Conservation (phyloP, 805 yeast genomes). For the Candida tibetensis region DNA sequence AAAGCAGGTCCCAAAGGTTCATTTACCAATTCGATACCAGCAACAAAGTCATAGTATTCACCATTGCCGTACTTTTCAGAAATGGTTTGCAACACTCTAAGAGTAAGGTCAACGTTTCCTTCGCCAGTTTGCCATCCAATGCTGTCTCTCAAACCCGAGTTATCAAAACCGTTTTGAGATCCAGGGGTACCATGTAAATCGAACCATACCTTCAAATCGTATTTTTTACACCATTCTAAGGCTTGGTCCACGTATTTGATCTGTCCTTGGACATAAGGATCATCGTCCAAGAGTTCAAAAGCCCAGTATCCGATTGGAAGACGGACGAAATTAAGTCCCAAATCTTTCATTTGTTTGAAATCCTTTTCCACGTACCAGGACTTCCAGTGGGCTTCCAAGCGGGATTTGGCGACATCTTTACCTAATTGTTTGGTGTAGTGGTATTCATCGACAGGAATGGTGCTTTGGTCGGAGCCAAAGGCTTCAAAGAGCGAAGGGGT, state of each 20-base stretch:
- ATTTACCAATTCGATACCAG: slow-evolving; percentile 81
- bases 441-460: slow-evolving; percentile 80
- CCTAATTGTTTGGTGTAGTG: slow-evolving; percentile 65
- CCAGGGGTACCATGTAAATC: slow-evolving; percentile 85
- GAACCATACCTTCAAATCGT: slow-evolving; percentile 65
- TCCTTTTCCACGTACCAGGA: slow-evolving; percentile 75
- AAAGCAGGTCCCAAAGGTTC: slow-evolving; percentile 82
- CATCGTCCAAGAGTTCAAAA: slow-evolving; percentile 54
- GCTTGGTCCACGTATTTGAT: slow-evolving; percentile 70
- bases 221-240: slow-evolving; percentile 60
- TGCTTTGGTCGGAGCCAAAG: slow-evolving; percentile 43
- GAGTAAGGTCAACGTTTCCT: slow-evolving; percentile 52
- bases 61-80: slow-evolving; percentile 61
- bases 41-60: slow-evolving; percentile 65
- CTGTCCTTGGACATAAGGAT: slow-evolving; percentile 89
- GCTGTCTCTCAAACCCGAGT: slow-evolving; percentile 78
- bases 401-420: slow-evolving; percentile 46
- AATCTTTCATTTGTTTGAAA: slow-evolving; percentile 52
- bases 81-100: slow-evolving; percentile 52
- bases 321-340: slow-evolving; percentile 81
- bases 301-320: slow-evolving; percentile 98
- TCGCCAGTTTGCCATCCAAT: slow-evolving; percentile 51
- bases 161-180: slow-evolving; percentile 85
- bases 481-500: slow-evolving; percentile 72
- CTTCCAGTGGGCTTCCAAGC: slow-evolving; percentile 71